Base-by-base conservation (phyloP, 805 yeast genomes). In the Metschnikowia lachancei region DNA sequence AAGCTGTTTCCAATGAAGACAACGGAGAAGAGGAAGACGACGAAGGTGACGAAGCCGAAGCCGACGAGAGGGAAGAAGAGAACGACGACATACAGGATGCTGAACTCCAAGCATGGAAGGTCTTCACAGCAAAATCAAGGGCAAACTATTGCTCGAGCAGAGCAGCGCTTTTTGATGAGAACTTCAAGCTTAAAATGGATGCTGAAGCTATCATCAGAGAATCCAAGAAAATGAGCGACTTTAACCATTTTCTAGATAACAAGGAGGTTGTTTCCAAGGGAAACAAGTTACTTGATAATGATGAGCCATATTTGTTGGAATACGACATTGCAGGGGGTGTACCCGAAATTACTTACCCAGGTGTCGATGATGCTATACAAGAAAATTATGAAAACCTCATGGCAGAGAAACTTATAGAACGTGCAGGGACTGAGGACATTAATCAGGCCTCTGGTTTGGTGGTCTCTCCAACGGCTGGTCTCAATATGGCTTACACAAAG, bases 241-340 rank as follows among this genome's bases (percentile, higher is more conserved):
- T 78, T 58, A 69, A 66, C 46, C 73, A 69, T 46, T 79, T 77
- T 50, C 60, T 72, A 34, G 60, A 61, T 29, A 70, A 70, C 47
- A 63, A 62, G 29, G 70, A 67, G 49, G 70, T 69, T 14, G 63
- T 72, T 14, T 65, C 72, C 0, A 74, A 76, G 39, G 70, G 73
- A 53, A 69, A 64, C 46, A 76, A 71, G 57, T 68, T 63, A 20
- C 59, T 68, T 52, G 88, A 80, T 41, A 72, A 72, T 39, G 85
- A 82, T 54, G 83, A 81, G 54, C 78, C 85, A 20, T 79, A 83
- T 53, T 64, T 87, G 38, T 73, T 87, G 26, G 98, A 94, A 62
- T 94, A 92, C 62, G 97, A 91, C 53, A 78, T 87, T 5, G 70
- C 80, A 2, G 90, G 95, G 37, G 90, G 90, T 0, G 61, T 90